Conservation (phyloP, 208 protist genomes). For the Leishmania amazonensis region DNA sequence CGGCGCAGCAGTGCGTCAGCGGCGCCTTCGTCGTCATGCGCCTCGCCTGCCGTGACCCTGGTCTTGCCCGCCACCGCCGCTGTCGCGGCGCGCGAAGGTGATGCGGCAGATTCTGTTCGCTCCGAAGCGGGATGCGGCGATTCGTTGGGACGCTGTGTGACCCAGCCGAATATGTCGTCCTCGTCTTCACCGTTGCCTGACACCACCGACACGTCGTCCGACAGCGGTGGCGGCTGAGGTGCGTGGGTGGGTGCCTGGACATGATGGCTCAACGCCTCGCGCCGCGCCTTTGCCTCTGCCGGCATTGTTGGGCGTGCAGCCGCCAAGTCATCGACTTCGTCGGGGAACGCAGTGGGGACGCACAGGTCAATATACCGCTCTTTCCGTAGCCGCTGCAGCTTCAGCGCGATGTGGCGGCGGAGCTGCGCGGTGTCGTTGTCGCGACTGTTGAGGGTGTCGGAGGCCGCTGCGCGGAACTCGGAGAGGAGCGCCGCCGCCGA, state of each 20-base stretch:
- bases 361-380: conserved; percentile 13
- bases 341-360: background rate
- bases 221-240: background rate
- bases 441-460: background rate
- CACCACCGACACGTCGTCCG: background rate
- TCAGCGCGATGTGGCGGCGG: conserved; percentile 24
- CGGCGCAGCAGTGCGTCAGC: conserved; percentile 3
- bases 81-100: background rate
- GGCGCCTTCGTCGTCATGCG: background rate
- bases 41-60: background rate
- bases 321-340: conserved; percentile 1
- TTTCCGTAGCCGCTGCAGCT: conserved; percentile 21
- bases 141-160: conserved; percentile 4
- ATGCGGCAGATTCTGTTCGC: background rate
- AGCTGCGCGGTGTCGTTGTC: background rate
- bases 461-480: conserved; percentile 1
- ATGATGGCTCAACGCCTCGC: background rate
- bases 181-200: background rate
- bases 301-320: background rate
- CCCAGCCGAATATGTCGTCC: conserved; percentile 28
- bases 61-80: background rate
- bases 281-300: background rate
- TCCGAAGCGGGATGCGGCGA: background rate
- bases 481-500: background rate
- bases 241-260: background rate